A percentile compares a stretch with the other conserved stretches of the same genome.
These are phyloP conservation scores for Sclerotinia subarctica DNA, from an alignment of 2,329 filamentous ascomycete species.

Conservation along the genomic window DNA sequence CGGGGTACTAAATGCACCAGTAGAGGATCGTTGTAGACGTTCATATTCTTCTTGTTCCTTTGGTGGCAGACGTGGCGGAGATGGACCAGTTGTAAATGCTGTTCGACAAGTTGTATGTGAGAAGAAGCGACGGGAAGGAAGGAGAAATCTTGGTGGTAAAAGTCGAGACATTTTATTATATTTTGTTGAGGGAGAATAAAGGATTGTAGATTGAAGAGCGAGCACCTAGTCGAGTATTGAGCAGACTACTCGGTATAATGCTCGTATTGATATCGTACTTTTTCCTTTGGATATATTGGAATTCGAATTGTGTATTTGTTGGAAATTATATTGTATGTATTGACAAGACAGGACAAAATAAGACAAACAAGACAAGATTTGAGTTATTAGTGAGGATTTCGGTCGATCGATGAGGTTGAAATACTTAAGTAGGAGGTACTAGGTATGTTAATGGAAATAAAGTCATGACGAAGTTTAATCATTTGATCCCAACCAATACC, in stretches of 20 bases:
- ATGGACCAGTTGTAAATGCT: slow-evolving; percentile 53
- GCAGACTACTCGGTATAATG: background rate
- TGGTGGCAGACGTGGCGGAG: slow-evolving; percentile 82
- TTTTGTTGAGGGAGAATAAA: no score
- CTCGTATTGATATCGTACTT: no score
- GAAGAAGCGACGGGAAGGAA: slow-evolving; percentile 35
- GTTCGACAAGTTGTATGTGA: slow-evolving; percentile 32
- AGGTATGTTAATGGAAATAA: background rate
- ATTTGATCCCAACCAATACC: background rate
- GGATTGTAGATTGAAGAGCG: no score
- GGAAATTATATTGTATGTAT: background rate
- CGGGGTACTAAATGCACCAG: slow-evolving; percentile 71
- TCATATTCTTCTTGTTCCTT: slow-evolving; percentile 90
- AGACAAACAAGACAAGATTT: no score
- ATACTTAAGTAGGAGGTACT: no score
- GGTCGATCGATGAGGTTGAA: no score
- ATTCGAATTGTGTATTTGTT: background rate
- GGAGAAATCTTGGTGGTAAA: slow-evolving; percentile 31
- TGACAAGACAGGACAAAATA: background rate
- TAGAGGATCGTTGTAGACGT: slow-evolving; percentile 74
- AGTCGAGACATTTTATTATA: slow-evolving; percentile 33
- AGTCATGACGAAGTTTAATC: slow-evolving; percentile 8
- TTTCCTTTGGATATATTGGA: no score
- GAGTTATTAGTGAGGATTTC: background rate
- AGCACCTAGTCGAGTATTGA: background rate